Base-by-base conservation (phyloP, 78 protist species). In the Dictyostelium citrinum region DNA sequence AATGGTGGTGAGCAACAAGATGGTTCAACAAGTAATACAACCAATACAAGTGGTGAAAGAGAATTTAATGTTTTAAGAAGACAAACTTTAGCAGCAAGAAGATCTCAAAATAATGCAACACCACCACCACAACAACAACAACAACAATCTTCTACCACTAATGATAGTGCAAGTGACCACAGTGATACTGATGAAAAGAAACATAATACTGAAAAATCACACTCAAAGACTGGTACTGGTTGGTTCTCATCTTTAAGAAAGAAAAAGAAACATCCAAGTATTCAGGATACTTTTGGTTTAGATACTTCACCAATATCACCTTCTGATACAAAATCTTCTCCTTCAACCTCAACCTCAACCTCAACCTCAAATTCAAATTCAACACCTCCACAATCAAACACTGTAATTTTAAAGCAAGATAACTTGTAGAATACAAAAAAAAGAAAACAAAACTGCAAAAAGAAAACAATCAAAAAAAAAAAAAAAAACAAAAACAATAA, bases 201-300 rank as follows among this genome's bases (percentile, higher is more conserved):
- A 75, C 31, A 55, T 27, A 17, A 61, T 5, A 20, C 49, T 9
- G 37, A 77, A 45, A 77, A 77, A 24, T 27, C 45, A 43, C 64
- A 55, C 7, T 49, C 81, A 14, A 70, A 70, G 33, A 70, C 77
- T 29, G 77, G 77, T 31, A 70, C 77, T 0, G 64, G 88, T 41
- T 88, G 93, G 93, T 88, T 88, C 39, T 76, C 92, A 58, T 78
- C 86, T 27, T 61, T 88, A 4, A 81, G 93, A 55, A 77, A 33
- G 81, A 88, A 88, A 78, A 88, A 88, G 85, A 88, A 78, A 72
- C 70, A 55, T 17, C 92, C 92, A 60, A 43, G 76, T 6, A 77
- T 77, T 46, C 83, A 77, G 49, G 83, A 77, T 29, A 45, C 92
- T 22, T 74, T 81, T 55, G 51, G 83, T 39, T 20, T 76, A 6